Evolutionary conservation across 2,329 filamentous ascomycete species (phyloP).

Genomic region (Sphaerulina musiva): DNA sequence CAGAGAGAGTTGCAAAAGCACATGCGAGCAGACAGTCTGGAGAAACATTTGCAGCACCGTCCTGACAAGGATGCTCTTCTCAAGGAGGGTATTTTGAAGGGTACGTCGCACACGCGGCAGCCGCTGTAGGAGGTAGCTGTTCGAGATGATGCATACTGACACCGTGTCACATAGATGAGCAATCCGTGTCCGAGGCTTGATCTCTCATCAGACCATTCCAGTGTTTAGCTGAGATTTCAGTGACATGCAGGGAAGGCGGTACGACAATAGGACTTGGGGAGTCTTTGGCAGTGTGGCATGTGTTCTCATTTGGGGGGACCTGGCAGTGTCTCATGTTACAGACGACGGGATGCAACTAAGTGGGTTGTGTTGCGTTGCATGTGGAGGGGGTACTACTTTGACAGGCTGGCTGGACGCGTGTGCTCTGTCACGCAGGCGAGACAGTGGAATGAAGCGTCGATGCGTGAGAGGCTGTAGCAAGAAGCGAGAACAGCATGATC

Average conservation of each 20-base stretch:
- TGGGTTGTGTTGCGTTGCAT: background rate
- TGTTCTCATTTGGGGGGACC: background rate
- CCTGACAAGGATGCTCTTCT: constrained; percentile 71
- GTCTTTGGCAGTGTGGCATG: background rate
- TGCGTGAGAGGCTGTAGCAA: background rate
- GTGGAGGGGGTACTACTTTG: background rate
- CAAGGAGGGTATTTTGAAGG: constrained; percentile 68
- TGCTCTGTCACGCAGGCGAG: background rate
- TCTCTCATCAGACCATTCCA: background rate
- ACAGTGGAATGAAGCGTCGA: background rate
- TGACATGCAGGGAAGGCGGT: background rate
- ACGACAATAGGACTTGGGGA: background rate
- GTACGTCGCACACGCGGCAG: background rate
- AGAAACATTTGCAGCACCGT: constrained; percentile 75
- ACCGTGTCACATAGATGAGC: background rate
- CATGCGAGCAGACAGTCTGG: constrained; percentile 80
- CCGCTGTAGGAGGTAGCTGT: background rate
- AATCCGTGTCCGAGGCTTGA: background rate
- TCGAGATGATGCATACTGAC: background rate
- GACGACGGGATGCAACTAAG: background rate
- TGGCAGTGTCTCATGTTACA: background rate
- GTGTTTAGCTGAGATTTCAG: background rate
- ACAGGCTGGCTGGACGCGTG: background rate
- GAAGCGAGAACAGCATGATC: background rate
- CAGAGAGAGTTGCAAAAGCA: constrained; percentile 80